Percentiles rank a stretch among this genome's conserved stretches.
These are phyloP conservation scores for Coniochaeta sp. DNA, from an alignment of 2,329 filamentous ascomycete species.

Conservation along the genomic window DNA sequence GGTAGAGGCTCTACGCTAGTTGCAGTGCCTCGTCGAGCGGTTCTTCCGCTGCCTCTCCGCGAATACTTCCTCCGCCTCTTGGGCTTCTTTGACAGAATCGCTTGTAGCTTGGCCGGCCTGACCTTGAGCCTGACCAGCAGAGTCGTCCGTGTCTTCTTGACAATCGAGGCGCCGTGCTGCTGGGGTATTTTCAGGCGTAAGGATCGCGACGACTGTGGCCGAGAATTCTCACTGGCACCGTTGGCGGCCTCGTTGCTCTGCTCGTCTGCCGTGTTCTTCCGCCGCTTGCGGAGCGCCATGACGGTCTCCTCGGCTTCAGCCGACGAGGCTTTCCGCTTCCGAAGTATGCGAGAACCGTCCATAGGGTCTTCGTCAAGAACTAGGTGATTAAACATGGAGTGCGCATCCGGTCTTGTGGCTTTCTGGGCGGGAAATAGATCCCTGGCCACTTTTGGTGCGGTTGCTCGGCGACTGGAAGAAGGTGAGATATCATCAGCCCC, in stretches of 20 bases:
- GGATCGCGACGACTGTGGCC: slow-evolving; percentile 46
- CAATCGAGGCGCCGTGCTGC: slow-evolving; percentile 29
- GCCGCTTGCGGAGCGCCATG: slow-evolving; percentile 45
- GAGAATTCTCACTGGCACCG: slow-evolving; percentile 21
- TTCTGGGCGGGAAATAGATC: slow-evolving; percentile 66
- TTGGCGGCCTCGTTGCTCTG: slow-evolving; percentile 22
- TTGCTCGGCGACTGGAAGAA: slow-evolving; percentile 43
- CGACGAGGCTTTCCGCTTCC: slow-evolving; percentile 80
- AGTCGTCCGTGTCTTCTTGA: slow-evolving; percentile 31
- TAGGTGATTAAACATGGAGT: slow-evolving; percentile 70
- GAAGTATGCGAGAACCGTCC: slow-evolving; percentile 69
- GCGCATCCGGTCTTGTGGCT: slow-evolving; percentile 58
- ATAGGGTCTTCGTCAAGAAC: slow-evolving; percentile 65
- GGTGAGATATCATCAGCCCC: slow-evolving; percentile 28
- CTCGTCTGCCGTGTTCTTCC: slow-evolving; percentile 39
- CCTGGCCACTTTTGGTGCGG: slow-evolving; percentile 58
- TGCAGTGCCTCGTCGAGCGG: slow-evolving; percentile 29
- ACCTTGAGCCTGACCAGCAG: slow-evolving; percentile 53
- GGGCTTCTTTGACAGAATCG: slow-evolving; percentile 51
- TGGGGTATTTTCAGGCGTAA: slow-evolving; percentile 44
- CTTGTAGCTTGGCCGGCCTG: slow-evolving; percentile 49
- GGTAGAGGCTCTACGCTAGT: slow-evolving; percentile 22
- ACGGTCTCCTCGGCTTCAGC: slow-evolving; percentile 52
- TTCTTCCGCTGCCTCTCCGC: slow-evolving; percentile 23
- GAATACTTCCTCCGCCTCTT: slow-evolving; percentile 45